These are phyloP conservation scores for Fulvia fulva DNA, from an alignment of 2,329 filamentous ascomycete species.

Conservation along the genomic window DNA sequence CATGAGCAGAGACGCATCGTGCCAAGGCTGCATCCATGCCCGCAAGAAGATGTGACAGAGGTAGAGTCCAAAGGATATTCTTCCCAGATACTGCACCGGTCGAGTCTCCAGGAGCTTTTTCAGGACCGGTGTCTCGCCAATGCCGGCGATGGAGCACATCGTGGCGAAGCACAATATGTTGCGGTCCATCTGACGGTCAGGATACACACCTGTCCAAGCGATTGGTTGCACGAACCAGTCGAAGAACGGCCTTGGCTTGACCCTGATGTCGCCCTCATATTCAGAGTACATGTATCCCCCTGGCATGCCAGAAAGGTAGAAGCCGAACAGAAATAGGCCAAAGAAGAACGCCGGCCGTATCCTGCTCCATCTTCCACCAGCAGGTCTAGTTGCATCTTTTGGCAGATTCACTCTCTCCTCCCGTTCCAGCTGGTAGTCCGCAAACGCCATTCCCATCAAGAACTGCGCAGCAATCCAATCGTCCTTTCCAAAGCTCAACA, in stretches of 20 bases:
- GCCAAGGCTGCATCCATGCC: conserved; percentile 1
- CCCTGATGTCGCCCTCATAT: background rate
- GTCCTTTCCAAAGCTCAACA: conserved; percentile 9
- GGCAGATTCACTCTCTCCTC: background rate
- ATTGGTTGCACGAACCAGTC: conserved; percentile 10
- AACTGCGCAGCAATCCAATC: conserved; percentile 17
- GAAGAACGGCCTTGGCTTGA: conserved; percentile 8
- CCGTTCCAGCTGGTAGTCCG: conserved; percentile 11
- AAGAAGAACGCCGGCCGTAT: background rate
- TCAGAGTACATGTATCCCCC: background rate
- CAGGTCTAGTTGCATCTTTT: background rate
- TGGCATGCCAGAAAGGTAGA: conserved; percentile 10
- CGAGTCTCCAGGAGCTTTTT: conserved; percentile 49
- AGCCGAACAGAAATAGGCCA: conserved; percentile 12
- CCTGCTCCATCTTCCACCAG: background rate
- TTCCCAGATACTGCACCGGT: conserved; percentile 55
- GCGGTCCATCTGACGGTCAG: conserved; percentile 12
- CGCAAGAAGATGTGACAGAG: conserved; percentile 41
- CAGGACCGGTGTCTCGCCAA: conserved; percentile 27
- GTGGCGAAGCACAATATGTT: conserved; percentile 11
- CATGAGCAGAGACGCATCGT: background rate
- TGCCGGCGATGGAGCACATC: conserved; percentile 7
- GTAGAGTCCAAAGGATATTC: conserved; percentile 48
- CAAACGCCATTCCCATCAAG: conserved; percentile 14
- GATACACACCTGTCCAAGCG: conserved; percentile 5